Percentiles rank a stretch among this genome's conserved stretches.
These are phyloP conservation scores for Mycena polygramma DNA, from an alignment of 768 basidiomycete species.

Conservation along the genomic window DNA sequence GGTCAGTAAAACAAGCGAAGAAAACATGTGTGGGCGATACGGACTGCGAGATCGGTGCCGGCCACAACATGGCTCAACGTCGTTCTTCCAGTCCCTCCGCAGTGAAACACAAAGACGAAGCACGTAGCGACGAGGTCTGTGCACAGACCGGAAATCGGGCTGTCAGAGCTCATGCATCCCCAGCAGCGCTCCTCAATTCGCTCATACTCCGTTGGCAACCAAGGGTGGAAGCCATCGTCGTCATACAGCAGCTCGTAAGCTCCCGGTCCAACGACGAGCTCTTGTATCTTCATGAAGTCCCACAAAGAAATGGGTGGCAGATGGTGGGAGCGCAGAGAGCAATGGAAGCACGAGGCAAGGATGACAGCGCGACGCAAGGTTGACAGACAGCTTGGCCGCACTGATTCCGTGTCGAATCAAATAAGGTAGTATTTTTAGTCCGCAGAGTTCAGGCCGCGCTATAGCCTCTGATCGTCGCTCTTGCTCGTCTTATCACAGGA, in stretches of 20 bases:
- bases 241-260: conserved; percentile 14
- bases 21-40: conserved; percentile 7
- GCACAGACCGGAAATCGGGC: conserved; percentile 18
- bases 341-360: conserved; percentile 17
- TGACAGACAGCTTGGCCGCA: conserved; percentile 4
- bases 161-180: conserved; percentile 21
- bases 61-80: conserved; percentile 26
- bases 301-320: conserved; percentile 3
- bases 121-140: conserved; percentile 31
- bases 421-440: not conserved
- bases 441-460: too few species aligned
- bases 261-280: conserved; percentile 16
- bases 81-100: conserved; percentile 23
- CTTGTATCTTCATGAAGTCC: conserved; percentile 24
- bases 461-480: too few species aligned
- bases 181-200: conserved; percentile 29
- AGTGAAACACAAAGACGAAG: conserved; percentile 29
- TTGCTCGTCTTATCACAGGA: too few species aligned
- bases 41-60: conserved; percentile 20
- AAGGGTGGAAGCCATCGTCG: conserved; percentile 2
- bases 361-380: conserved; percentile 3
- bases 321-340: conserved; percentile 4
- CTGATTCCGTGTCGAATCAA: conserved; percentile 6
- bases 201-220: conserved; percentile 25
- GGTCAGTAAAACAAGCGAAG: conserved; percentile 1